Evolutionary conservation across 306 rosid species (phyloP), one percentile per base, ranked within the genome.

Genomic region (Quercus wislizeni): DNA sequence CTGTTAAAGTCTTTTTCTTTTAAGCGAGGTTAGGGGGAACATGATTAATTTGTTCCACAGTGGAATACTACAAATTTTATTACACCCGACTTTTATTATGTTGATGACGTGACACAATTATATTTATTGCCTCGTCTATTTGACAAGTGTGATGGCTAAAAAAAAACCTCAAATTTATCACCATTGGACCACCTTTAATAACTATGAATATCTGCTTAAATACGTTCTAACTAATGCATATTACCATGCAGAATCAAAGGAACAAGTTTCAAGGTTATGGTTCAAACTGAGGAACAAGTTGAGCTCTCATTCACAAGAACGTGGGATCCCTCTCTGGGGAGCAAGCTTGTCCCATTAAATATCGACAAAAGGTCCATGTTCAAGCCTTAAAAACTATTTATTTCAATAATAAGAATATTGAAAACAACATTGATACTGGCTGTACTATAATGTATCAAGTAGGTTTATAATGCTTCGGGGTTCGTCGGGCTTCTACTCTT

Each of bases 401-500:
- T 38, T 59, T 18, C 69, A 14, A 10, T 49, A 38, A 33, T 38
- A 18, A 8, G 9, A 5, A 59, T 59, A 4, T 59, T 59, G 4
- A 20, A 10, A 59, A 23, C 31, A 20, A 10, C 4, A 21, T 23
- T 23, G 17, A 25, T 11, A 25, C 43, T 57, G 30, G 63, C 55
- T 6, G 46, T 3, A 52, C 77, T 59, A 41, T 20, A 54, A 69
- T 25, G 21, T 23, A 23, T 82, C 64, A 57, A 55, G 8, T 83
- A 94, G 98, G 93, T 95, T 95, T 73, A 79, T 95, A 77, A 71
- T 95, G 96, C 92, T 91, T 57, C 89, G 92, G 18, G 95, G 93
- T 27, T 85, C 81, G 2, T 95, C 98, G 2, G 99, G 99, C 59
- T 90, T 95, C 84, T 95, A 95, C 84, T 55, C 97, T 2, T 95